phyloP scores from a whole-genome alignment of 306 rosid genomes.

The Acmispon strigosus region DNA sequence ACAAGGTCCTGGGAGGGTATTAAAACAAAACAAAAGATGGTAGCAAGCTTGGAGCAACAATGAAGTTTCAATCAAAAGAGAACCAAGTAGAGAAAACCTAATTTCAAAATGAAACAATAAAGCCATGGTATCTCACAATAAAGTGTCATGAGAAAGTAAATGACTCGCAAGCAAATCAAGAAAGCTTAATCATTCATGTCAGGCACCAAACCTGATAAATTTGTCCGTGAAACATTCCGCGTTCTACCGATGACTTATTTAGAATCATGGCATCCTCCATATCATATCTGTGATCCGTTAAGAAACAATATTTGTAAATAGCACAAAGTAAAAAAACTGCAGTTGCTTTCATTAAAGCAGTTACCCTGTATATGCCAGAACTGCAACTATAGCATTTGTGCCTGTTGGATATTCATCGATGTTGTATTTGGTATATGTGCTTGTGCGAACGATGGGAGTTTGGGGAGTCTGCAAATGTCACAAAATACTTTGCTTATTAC shows the following conservation, averaged over 20 bases:
- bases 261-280: constrained; percentile 99
- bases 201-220: constrained; percentile 71
- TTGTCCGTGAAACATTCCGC: constrained; percentile 95
- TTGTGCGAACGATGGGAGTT: constrained; percentile 81
- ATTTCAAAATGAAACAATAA: constrained; percentile 3
- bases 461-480: constrained; percentile 79
- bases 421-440: constrained; percentile 56
- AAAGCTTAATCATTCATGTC: not conserved
- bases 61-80: not conserved
- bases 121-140: not conserved
- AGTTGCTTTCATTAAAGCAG: constrained; percentile 16
- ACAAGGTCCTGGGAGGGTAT: not conserved
- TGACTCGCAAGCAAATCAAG: not conserved
- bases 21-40: not conserved
- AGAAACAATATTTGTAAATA: constrained; percentile 1
- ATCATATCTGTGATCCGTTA: constrained; percentile 59
- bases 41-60: not conserved
- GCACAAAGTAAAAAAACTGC: constrained; percentile 6
- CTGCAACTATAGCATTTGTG: constrained; percentile 96
- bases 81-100: not conserved
- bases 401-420: constrained; percentile 85
- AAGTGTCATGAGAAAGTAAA: not conserved
- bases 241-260: constrained; percentile 92
- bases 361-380: constrained; percentile 94
- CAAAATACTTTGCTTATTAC: constrained; percentile 11